Percentiles rank a stretch among this genome's conserved stretches.
Evolutionary conservation across 768 basidiomycete genomes (phyloP).

Genomic region (Hebeloma cylindrosporum): DNA sequence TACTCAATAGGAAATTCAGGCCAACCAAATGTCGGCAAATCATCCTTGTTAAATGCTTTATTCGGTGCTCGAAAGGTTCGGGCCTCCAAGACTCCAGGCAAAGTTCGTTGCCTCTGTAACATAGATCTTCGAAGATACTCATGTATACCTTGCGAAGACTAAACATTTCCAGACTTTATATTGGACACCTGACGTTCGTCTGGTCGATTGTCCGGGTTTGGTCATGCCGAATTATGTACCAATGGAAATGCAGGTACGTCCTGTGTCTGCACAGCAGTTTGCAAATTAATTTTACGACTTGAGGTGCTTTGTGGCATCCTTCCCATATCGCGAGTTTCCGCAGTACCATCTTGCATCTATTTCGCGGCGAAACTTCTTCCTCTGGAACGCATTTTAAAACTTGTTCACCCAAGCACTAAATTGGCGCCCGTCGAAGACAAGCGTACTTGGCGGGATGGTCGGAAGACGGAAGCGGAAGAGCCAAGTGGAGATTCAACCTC

Average conservation of each 20-base stretch:
- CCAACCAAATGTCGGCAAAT: constrained; percentile 96
- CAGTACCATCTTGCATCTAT: constrained; percentile 81
- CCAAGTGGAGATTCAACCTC: constrained; percentile 20
- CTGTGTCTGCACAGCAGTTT: constrained; percentile 1
- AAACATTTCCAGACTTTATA: constrained; percentile 96
- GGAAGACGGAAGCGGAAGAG: constrained; percentile 26
- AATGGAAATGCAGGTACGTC: constrained; percentile 75
- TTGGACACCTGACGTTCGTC: constrained; percentile 80
- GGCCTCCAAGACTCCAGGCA: constrained; percentile 85
- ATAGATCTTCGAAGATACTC: neutral
- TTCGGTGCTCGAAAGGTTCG: constrained; percentile 78
- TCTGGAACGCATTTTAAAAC: constrained; percentile 66
- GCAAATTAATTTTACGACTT: neutral
- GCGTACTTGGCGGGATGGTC: constrained; percentile 73
- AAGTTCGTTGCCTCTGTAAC: constrained; percentile 41
- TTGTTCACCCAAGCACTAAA: constrained; percentile 50
- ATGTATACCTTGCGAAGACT: constrained; percentile 48
- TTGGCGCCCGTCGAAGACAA: constrained; percentile 53
- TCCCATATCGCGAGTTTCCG: constrained; percentile 81
- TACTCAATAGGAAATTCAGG: constrained; percentile 41
- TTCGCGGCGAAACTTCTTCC: constrained; percentile 69
- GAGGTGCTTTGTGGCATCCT: constrained; percentile 71
- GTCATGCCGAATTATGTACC: constrained; percentile 85
- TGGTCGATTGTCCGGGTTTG: constrained; percentile 95
- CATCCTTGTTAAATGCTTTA: constrained; percentile 87